Percentiles rank a stretch among this genome's conserved stretches.
These are phyloP conservation scores for Saposhnikovia divaricata DNA, from an alignment of 129 eudicot species.

Conservation along the genomic window DNA sequence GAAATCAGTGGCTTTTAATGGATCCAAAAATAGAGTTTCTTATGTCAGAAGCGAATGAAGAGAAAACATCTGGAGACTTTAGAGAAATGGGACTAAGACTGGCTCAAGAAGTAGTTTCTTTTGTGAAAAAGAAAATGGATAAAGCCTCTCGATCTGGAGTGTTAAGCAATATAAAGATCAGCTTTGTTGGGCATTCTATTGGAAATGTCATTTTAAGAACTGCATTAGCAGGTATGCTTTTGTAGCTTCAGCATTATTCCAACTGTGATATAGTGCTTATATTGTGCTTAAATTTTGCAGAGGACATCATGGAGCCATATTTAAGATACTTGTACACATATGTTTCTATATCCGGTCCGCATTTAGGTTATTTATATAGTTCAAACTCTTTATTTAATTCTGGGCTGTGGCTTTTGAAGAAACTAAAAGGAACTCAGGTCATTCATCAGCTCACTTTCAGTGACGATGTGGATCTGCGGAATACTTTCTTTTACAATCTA, in stretches of 20 bases:
- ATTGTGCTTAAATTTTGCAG: constrained; percentile 30
- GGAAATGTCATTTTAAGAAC: constrained; percentile 91
- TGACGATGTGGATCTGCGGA: constrained; percentile 75
- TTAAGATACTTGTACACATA: constrained; percentile 80
- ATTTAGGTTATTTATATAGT: constrained; percentile 94
- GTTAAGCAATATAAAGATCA: constrained; percentile 68
- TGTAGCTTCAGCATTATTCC: not conserved
- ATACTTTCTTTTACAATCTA: constrained; percentile 89
- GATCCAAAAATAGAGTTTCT: constrained; percentile 90
- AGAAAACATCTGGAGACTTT: constrained; percentile 91
- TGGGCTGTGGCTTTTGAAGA: constrained; percentile 96
- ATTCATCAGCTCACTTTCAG: constrained; percentile 95
- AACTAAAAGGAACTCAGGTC: constrained; percentile 84
- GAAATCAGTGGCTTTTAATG: constrained; percentile 96
- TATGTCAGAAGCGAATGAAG: constrained; percentile 96
- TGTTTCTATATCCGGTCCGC: constrained; percentile 92
- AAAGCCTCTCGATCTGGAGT: constrained; percentile 71
- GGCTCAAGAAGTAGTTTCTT: constrained; percentile 84
- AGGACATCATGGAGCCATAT: constrained; percentile 91
- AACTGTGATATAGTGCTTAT: constrained; percentile 15
- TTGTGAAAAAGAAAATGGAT: constrained; percentile 96
- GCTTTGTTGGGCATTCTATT: constrained; percentile 98
- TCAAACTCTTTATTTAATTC: constrained; percentile 92
- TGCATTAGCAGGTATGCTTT: constrained; percentile 68
- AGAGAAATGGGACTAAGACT: constrained; percentile 96